Percentiles rank a stretch among this genome's conserved stretches.
These are phyloP conservation scores for Lentinula boryana DNA, from an alignment of 768 basidiomycete species.

Conservation along the genomic window DNA sequence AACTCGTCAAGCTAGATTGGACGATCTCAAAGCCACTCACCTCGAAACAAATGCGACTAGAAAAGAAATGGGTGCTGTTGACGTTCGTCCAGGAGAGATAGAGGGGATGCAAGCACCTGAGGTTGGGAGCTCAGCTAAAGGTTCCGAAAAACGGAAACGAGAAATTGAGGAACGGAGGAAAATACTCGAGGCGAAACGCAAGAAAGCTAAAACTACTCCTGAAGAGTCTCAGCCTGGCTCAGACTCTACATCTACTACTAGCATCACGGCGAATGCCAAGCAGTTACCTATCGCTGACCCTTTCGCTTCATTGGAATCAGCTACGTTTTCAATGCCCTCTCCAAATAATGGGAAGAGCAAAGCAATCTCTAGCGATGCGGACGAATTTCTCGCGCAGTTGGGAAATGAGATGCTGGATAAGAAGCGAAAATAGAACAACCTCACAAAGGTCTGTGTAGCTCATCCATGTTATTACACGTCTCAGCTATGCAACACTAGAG, in stretches of 20 bases:
- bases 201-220: slow-evolving; percentile 34
- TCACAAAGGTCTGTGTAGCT: not conserved
- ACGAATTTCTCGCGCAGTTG: slow-evolving; percentile 60
- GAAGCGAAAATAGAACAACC: slow-evolving; percentile 19
- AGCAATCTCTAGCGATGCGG: slow-evolving; percentile 35
- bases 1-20: slow-evolving; percentile 73
- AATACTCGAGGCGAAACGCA: slow-evolving; percentile 61
- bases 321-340: slow-evolving; percentile 11
- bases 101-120: slow-evolving; percentile 59
- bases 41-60: slow-evolving; percentile 66
- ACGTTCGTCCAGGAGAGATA: slow-evolving; percentile 62
- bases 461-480: not conserved
- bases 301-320: slow-evolving; percentile 43
- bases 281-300: slow-evolving; percentile 28
- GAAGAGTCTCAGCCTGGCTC: slow-evolving; percentile 7
- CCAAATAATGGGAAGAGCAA: slow-evolving; percentile 20
- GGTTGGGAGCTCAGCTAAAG: slow-evolving; percentile 26
- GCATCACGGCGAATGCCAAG: not conserved
- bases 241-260: not conserved
- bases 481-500: not conserved
- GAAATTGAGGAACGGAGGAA: slow-evolving; percentile 22
- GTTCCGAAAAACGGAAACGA: slow-evolving; percentile 24
- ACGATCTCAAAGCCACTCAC: slow-evolving; percentile 61
- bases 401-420: slow-evolving; percentile 51
- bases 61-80: slow-evolving; percentile 53